These are phyloP conservation scores for Lichenothelia convexa DNA, from an alignment of 495 filamentous ascomycete species.

Conservation along the genomic window DNA sequence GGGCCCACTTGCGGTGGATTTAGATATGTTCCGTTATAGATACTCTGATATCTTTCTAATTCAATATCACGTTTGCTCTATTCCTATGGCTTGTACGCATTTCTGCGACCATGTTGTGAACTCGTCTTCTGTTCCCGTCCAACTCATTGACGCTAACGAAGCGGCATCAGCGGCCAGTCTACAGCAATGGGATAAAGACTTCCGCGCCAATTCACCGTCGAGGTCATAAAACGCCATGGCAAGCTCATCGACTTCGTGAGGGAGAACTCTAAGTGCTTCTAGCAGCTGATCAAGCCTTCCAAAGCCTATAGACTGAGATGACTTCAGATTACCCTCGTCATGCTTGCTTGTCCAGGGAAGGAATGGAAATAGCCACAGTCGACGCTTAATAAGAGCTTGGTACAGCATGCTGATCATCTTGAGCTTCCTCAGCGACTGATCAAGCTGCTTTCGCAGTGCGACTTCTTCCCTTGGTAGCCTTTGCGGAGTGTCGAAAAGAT, in stretches of 20 bases:
- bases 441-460: conserved; percentile 36
- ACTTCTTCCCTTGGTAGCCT: conserved; percentile 36
- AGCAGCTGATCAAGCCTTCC: conserved; percentile 21
- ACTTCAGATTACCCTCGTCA: conserved; percentile 1
- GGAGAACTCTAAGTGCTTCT: conserved; percentile 22
- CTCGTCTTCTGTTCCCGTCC: conserved; percentile 18
- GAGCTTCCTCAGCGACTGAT: conserved; percentile 35
- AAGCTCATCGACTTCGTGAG: conserved; percentile 28
- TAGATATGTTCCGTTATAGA: too few relatives aligned
- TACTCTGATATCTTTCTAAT: too few relatives aligned
- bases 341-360: conserved; percentile 4
- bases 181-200: conserved; percentile 11
- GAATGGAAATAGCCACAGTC: conserved; percentile 33
- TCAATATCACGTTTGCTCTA: too few relatives aligned
- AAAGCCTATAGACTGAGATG: not conserved
- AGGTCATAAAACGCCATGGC: conserved; percentile 33
- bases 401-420: conserved; percentile 41
- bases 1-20: too few relatives aligned
- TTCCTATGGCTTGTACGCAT: conserved; percentile 12
- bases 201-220: conserved; percentile 20
- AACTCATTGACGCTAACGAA: conserved; percentile 9
- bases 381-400: conserved; percentile 38
- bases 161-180: conserved; percentile 12
- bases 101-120: conserved; percentile 21
- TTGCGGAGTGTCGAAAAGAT: conserved; percentile 34